Conservation (phyloP, 176 grass and related monocot species). For the Bonia amplexicaulis region DNA sequence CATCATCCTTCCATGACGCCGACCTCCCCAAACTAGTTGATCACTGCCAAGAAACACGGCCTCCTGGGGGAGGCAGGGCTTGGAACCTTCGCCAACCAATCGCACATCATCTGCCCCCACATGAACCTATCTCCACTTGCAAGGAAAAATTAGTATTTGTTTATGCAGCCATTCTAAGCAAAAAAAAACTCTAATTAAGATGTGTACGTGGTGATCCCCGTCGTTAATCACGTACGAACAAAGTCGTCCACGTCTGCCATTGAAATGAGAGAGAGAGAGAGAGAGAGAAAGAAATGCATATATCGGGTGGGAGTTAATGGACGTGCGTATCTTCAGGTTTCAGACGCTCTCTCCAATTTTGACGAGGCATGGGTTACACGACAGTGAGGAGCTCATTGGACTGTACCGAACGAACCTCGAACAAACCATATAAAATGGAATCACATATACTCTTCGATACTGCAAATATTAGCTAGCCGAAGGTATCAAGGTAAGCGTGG, state of each 20-base stretch:
- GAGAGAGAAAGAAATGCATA: background rate
- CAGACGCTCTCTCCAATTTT: background rate
- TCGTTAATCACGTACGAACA: background rate
- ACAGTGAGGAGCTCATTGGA: conserved; percentile 6
- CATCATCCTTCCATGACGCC: background rate
- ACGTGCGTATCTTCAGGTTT: background rate
- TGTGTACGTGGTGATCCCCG: background rate
- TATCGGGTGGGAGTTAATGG: background rate
- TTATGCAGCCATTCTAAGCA: background rate
- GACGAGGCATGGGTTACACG: conserved; percentile 1
- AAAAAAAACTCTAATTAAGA: background rate
- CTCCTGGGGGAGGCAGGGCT: conserved; percentile 23
- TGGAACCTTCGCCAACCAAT: conserved; percentile 27
- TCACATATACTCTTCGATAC: background rate
- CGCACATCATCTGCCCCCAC: conserved; percentile 11
- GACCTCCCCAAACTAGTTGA: conserved; percentile 22
- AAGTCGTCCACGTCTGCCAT: background rate
- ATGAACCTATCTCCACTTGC: conserved; percentile 32
- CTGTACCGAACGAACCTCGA: background rate
- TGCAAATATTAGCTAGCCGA: background rate
- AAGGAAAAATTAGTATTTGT: background rate
- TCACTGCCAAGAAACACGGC: conserved; percentile 13
- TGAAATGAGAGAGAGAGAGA: background rate
- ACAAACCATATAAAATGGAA: conserved; percentile 1
- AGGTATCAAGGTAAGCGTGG: background rate